Base-by-base conservation (phyloP, 2,329 filamentous ascomycete species). In the Trichoderma aggressivum region DNA sequence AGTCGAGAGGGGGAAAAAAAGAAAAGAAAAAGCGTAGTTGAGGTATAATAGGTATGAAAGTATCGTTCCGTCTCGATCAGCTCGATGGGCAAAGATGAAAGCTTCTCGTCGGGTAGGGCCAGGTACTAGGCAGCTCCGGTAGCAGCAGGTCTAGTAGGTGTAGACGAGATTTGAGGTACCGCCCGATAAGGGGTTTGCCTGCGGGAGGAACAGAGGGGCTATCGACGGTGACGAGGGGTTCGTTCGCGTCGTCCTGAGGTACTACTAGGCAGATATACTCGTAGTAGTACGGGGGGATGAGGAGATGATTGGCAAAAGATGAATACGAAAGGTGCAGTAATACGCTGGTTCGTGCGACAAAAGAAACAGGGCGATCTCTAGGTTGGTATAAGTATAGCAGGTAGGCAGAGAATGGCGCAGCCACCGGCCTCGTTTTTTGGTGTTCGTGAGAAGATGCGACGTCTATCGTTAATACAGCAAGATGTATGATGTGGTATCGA, bases 181-280 rank as follows among this genome's bases (percentile, higher is more conserved):
- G 64, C 70, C 47, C 43, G 59, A 69, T 69, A 69, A 71, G 70
- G 70, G 64, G 70, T 69, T 63, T 60, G 63, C 30, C 64, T 55
- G 65, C 70, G 56, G 58, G 55, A 71, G 47, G 28, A 32, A 63
- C 55, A 64, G 70, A 70, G 66, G 70, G 65, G 66, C 50, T 70
- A 64, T 70, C 70, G 70, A 62, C 56, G 70, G 60, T 47, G 70
- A 69, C 70, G 64, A 66, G 63, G 70, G 70, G 70, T 34, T 72
- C 70, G 70, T 34, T 72, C 70, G 70, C 69, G 67, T 63, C 39
- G 39, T n/a, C n/a, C 34, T 21, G 36, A 63, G 67, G 59, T 62
- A 70, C 66, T 63, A 24, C 56, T 30, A 34, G 56, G 56, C 30
- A 59, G 56, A 34, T 14, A 21, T 34, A 28, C 26, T 28, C 26